These are phyloP conservation scores for Globisporangium parvum DNA, from an alignment of 352 stramenopile species.

Conservation along the genomic window DNA sequence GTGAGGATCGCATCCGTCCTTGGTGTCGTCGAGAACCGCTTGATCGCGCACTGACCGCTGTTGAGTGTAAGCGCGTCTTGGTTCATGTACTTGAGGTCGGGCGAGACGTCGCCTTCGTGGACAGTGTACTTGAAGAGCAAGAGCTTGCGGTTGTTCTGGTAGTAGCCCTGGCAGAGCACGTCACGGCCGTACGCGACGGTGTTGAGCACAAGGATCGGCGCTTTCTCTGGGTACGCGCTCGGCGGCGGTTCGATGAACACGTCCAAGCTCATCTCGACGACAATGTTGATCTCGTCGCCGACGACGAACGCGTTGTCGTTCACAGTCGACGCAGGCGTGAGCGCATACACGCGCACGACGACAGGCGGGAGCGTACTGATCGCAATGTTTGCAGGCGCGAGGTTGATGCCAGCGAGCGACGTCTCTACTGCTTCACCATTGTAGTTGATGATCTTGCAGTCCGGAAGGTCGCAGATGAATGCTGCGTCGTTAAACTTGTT, in stretches of 20 bases:
- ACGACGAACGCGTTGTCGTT: constrained; percentile 71
- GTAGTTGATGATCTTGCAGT: constrained; percentile 64
- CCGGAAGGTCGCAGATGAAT: constrained; percentile 33
- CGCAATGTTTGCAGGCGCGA: constrained; percentile 42
- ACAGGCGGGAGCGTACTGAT: constrained; percentile 54
- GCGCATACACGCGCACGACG: constrained; percentile 55
- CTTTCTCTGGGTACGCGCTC: constrained; percentile 65
- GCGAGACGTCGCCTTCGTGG: constrained; percentile 36
- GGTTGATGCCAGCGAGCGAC: constrained; percentile 31
- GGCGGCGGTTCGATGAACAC: constrained; percentile 77
- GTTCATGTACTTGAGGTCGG: constrained; percentile 52
- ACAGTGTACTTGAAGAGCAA: constrained; percentile 76
- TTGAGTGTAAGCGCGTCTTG: constrained; percentile 63
- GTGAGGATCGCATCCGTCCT: constrained; percentile 61
- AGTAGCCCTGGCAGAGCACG: constrained; percentile 60
- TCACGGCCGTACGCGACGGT: constrained; percentile 32
- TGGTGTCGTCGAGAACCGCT: constrained; percentile 74
- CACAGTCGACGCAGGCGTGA: constrained; percentile 40
- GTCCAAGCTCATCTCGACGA: constrained; percentile 65
- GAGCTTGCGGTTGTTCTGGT: constrained; percentile 39
- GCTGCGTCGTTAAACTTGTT: constrained; percentile 54
- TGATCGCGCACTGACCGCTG: constrained; percentile 69
- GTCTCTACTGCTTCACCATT: constrained; percentile 36
- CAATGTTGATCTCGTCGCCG: constrained; percentile 71
- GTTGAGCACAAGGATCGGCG: constrained; percentile 60